Percentiles rank a stretch among this genome's conserved stretches.
phyloP scores from a whole-genome alignment of 805 yeast species.

The Candida railenensis region DNA sequence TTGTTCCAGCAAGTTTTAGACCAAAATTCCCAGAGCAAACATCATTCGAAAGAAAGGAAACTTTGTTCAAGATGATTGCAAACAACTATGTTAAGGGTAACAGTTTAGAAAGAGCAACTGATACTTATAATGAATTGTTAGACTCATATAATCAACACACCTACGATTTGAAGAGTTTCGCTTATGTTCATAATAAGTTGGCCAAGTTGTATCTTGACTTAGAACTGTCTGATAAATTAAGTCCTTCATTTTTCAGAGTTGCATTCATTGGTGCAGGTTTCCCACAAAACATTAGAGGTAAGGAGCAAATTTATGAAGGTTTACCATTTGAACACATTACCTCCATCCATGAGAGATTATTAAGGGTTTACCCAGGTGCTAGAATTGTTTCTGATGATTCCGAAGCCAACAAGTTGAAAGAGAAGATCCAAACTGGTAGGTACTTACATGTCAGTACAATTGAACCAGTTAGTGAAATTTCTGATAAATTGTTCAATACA shows the following conservation, averaged over 20 bases:
- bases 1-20: constrained; percentile 53
- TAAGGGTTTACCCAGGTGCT: constrained; percentile 79
- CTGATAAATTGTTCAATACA: constrained; percentile 43
- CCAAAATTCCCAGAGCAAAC: constrained; percentile 81
- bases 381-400: constrained; percentile 60
- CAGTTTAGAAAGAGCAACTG: constrained; percentile 77
- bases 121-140: constrained; percentile 72
- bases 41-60: constrained; percentile 77
- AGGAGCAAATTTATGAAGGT: constrained; percentile 82
- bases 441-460: constrained; percentile 71
- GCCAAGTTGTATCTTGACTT: constrained; percentile 66
- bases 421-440: constrained; percentile 64
- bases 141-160: constrained; percentile 71
- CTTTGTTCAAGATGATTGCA: constrained; percentile 68
- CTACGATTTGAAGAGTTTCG: constrained; percentile 73
- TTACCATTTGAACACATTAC: constrained; percentile 84
- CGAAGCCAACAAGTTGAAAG: constrained; percentile 51
- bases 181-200: constrained; percentile 66
- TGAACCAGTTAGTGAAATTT: constrained; percentile 59
- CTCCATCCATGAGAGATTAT: constrained; percentile 73
- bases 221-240: constrained; percentile 66
- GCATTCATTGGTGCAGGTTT: constrained; percentile 82
- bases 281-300: constrained; percentile 72
- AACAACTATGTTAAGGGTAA: constrained; percentile 66
- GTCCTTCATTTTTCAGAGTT: constrained; percentile 77